These are phyloP conservation scores for Lentinus brumalis DNA, from an alignment of 768 basidiomycete species.

Conservation along the genomic window DNA sequence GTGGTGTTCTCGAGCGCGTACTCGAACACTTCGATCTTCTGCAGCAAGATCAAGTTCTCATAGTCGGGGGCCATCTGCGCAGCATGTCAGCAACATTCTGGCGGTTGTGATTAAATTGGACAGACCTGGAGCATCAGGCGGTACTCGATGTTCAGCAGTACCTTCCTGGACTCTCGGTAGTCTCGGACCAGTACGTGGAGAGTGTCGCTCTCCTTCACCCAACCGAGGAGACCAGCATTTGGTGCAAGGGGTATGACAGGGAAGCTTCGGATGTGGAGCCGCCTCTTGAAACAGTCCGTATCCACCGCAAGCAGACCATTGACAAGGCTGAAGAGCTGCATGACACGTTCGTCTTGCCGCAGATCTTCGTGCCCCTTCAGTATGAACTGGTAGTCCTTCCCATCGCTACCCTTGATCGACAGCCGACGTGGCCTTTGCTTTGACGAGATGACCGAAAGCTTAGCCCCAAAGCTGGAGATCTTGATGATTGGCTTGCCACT, in stretches of 20 bases:
- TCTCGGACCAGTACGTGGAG: slow-evolving; percentile 95
- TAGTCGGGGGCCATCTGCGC: slow-evolving; percentile 99
- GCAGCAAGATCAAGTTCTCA: slow-evolving; percentile 88
- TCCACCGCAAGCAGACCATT: slow-evolving; percentile 93
- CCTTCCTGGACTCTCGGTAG: slow-evolving; percentile 94
- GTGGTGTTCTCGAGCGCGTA: slow-evolving; percentile 98
- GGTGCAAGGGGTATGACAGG: slow-evolving; percentile 95
- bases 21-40: slow-evolving; percentile 99
- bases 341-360: slow-evolving; percentile 97
- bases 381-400: slow-evolving; percentile 87
- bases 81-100: neutral
- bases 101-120: neutral
- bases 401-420: slow-evolving; percentile 86
- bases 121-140: slow-evolving; percentile 94
- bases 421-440: slow-evolving; percentile 95
- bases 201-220: slow-evolving; percentile 96
- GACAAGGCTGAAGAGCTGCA: slow-evolving; percentile 97
- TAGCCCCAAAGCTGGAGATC: slow-evolving; percentile 84
- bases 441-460: slow-evolving; percentile 90
- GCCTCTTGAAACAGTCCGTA: slow-evolving; percentile 93
- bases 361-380: slow-evolving; percentile 99
- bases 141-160: slow-evolving; percentile 96
- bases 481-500: slow-evolving; percentile 81
- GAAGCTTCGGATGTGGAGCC: slow-evolving; percentile 90
- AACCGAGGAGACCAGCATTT: slow-evolving; percentile 91